Evolutionary conservation across 495 filamentous ascomycete species (phyloP).

Genomic region (Aspergillus ostianus): DNA sequence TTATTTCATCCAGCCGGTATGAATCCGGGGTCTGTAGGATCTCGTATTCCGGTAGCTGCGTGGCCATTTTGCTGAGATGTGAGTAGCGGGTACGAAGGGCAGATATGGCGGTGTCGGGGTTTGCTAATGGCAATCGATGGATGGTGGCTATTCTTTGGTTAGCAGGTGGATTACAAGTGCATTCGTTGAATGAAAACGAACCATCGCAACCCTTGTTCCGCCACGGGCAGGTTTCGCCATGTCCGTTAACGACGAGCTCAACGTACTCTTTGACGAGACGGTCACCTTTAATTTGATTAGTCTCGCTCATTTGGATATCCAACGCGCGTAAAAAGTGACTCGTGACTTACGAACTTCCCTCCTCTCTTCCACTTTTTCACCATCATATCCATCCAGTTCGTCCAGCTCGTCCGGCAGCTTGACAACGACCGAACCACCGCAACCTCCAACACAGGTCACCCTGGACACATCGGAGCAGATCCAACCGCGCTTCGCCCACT

Average conservation of each 20-base stretch:
- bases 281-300: conserved; percentile 30
- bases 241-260: conserved; percentile 68
- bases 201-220: conserved; percentile 79
- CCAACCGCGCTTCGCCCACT: conserved; percentile 96
- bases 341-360: conserved; percentile 55
- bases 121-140: conserved; percentile 56
- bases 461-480: conserved; percentile 76
- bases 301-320: neutral
- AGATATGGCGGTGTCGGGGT: conserved; percentile 54
- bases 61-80: conserved; percentile 44
- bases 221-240: conserved; percentile 87
- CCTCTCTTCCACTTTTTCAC: conserved; percentile 61
- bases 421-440: conserved; percentile 77
- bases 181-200: conserved; percentile 31
- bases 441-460: conserved; percentile 77
- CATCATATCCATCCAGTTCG: conserved; percentile 46
- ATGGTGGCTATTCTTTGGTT: conserved; percentile 42
- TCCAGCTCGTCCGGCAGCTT: conserved; percentile 65
- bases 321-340: neutral
- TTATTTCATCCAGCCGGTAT: conserved; percentile 36
- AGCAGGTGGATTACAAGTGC: conserved; percentile 2
- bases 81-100: conserved; percentile 61
- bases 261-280: conserved; percentile 76
- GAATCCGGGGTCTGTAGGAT: conserved; percentile 47
- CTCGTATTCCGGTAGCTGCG: conserved; percentile 49